Conservation (phyloP, 306 rosid genomes). For the Rubus idaeus region DNA sequence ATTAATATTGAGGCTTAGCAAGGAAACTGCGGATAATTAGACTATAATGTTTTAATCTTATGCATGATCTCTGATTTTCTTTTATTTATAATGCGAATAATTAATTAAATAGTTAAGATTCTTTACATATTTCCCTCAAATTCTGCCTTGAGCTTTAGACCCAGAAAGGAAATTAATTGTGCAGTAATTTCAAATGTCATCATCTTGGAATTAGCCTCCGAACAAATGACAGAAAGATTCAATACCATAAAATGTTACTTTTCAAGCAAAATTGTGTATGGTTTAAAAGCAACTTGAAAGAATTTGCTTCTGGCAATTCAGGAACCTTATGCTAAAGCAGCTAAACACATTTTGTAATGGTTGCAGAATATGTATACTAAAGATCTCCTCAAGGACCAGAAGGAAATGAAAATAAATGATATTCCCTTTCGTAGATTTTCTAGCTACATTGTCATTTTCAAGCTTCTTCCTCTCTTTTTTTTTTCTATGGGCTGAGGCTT, state of each 20-base stretch:
- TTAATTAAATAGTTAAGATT: background rate
- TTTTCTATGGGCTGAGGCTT: too few relatives aligned
- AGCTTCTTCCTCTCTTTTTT: too few relatives aligned
- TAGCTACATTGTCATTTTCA: too few relatives aligned
- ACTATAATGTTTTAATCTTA: background rate
- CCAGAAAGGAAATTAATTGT: background rate
- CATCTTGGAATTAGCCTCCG: background rate
- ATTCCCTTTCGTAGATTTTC: background rate
- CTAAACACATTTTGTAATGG: too few relatives aligned
- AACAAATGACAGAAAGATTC: background rate
- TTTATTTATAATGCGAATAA: background rate
- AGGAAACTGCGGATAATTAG: background rate
- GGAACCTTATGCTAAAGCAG: background rate
- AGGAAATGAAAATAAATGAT: background rate
- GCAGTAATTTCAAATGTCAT: background rate
- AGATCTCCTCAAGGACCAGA: background rate
- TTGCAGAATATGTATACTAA: background rate
- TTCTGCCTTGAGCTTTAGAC: background rate
- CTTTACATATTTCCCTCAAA: background rate
- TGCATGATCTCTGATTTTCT: background rate
- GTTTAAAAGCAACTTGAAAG: background rate
- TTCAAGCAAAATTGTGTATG: background rate
- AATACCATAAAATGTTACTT: background rate
- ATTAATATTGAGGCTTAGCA: background rate
- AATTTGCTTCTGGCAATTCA: background rate